Percentiles rank a stretch among this genome's conserved stretches.
These are phyloP conservation scores for Flaveria ramosissima DNA, from an alignment of 129 eudicot genomes.

Conservation along the genomic window DNA sequence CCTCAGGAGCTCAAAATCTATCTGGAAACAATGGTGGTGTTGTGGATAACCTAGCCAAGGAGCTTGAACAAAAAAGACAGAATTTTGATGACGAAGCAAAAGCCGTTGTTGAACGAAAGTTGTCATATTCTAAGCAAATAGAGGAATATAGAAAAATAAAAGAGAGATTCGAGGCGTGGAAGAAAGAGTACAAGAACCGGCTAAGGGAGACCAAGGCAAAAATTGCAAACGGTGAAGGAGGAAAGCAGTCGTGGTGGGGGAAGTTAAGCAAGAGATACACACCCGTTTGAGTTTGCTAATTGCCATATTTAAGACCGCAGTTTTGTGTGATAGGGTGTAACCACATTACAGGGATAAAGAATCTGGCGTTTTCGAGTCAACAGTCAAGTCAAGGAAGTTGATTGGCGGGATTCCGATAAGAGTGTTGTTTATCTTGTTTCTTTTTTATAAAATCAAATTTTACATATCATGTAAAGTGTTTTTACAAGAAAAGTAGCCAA, in stretches of 20 bases:
- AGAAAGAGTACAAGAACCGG: conserved; percentile 63
- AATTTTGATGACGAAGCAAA: conserved; percentile 61
- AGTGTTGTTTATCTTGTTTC: not conserved
- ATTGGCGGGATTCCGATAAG: not conserved
- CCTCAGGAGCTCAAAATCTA: conserved; percentile 45
- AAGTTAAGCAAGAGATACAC: conserved; percentile 46
- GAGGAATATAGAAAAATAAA: conserved; percentile 62
- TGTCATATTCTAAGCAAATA: conserved; percentile 37
- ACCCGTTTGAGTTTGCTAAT: not conserved
- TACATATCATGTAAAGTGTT: conserved; percentile 23
- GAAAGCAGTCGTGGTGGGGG: conserved; percentile 67
- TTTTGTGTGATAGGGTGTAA: conserved; percentile 8
- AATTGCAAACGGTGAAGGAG: conserved; percentile 46
- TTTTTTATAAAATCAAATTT: not conserved
- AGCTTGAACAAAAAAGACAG: conserved; percentile 61
- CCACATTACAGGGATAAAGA: not conserved
- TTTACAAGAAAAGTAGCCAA: not conserved
- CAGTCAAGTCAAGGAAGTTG: not conserved
- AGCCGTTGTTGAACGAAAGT: conserved; percentile 40
- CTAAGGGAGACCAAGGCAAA: conserved; percentile 57
- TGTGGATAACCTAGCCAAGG: conserved; percentile 48
- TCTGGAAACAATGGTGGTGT: conserved; percentile 30
- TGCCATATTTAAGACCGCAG: not conserved
- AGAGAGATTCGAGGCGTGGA: conserved; percentile 63
- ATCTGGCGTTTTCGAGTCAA: not conserved